Percentiles rank a stretch among this genome's conserved stretches.
Conservation (phyloP, 2,329 filamentous ascomycete species). For the Pseudogymnoascus sp. region DNA sequence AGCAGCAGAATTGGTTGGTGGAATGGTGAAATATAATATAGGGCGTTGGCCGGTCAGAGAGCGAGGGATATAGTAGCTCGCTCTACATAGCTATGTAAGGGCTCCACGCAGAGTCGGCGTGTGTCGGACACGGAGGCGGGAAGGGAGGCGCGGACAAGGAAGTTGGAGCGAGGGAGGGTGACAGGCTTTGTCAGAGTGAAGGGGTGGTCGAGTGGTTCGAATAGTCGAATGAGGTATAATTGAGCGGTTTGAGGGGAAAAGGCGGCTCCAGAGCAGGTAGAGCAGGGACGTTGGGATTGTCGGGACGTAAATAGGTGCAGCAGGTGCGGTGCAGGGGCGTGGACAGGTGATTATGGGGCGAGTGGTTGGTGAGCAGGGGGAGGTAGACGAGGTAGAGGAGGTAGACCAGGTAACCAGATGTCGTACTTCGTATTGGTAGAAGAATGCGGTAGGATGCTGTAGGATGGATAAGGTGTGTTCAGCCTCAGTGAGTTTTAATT, state of each 20-base stretch:
- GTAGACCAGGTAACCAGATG: neutral
- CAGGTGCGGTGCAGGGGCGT: neutral
- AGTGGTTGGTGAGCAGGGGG: neutral
- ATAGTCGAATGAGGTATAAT: neutral
- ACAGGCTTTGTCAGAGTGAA: neutral
- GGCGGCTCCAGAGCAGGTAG: conserved; percentile 1
- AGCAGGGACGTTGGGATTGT: neutral
- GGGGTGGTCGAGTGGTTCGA: neutral
- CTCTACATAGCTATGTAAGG: neutral
- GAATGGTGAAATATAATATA: neutral
- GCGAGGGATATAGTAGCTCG: neutral
- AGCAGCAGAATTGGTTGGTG: neutral
- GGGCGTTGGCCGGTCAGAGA: neutral
- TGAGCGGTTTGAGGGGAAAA: neutral
- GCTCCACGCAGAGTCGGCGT: neutral
- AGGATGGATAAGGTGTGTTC: too few relatives aligned
- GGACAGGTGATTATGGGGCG: neutral
- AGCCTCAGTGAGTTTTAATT: neutral
- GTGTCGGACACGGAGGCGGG: neutral
- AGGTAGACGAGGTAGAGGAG: too few relatives aligned
- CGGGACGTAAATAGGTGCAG: neutral
- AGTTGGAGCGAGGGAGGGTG: too few relatives aligned
- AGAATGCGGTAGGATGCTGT: too few relatives aligned
- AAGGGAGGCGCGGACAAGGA: too few relatives aligned
- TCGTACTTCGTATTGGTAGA: neutral